Conservation (phyloP, 2,329 filamentous ascomycete species). For the Pseudogymnoascus destructans region DNA sequence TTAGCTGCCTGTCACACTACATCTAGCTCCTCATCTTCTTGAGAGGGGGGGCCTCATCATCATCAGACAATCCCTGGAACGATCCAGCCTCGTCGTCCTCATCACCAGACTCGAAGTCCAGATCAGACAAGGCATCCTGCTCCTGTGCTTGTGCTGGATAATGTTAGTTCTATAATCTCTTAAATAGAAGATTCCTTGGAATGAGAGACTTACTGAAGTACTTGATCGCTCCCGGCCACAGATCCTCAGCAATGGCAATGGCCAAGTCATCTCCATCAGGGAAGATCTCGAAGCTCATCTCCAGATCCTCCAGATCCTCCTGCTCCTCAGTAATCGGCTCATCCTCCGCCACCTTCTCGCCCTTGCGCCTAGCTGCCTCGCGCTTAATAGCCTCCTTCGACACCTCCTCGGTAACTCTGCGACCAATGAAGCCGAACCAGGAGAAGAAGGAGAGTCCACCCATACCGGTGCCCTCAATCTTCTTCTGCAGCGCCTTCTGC, state of each 20-base stretch:
- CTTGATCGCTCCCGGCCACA: conserved; percentile 78
- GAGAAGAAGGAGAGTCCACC: conserved; percentile 70
- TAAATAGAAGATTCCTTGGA: conserved; percentile 27
- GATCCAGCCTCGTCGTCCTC: conserved; percentile 36
- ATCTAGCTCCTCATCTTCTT: conserved; percentile 7
- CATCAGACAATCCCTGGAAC: conserved; percentile 1
- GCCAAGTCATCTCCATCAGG: conserved; percentile 77
- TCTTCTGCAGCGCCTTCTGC: conserved; percentile 38
- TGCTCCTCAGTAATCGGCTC: conserved; percentile 31
- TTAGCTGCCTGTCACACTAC: neutral
- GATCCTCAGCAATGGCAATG: conserved; percentile 67
- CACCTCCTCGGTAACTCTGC: conserved; percentile 60
- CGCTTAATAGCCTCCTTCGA: conserved; percentile 46
- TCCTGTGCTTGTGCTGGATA: conserved; percentile 55
- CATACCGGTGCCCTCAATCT: conserved; percentile 45
- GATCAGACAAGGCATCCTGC: conserved; percentile 50
- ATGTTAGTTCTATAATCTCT: neutral
- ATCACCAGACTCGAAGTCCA: conserved; percentile 56
- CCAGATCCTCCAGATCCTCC: conserved; percentile 43
- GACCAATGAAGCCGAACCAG: conserved; percentile 71
- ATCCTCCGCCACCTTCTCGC: conserved; percentile 31
- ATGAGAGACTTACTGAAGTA: conserved; percentile 63
- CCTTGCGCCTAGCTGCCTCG: conserved; percentile 43
- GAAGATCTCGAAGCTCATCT: conserved; percentile 68
- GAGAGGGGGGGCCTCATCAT: neutral